Conservation (phyloP, 1,284 basidiomycete genomes). For the Marasmius sp. region DNA sequence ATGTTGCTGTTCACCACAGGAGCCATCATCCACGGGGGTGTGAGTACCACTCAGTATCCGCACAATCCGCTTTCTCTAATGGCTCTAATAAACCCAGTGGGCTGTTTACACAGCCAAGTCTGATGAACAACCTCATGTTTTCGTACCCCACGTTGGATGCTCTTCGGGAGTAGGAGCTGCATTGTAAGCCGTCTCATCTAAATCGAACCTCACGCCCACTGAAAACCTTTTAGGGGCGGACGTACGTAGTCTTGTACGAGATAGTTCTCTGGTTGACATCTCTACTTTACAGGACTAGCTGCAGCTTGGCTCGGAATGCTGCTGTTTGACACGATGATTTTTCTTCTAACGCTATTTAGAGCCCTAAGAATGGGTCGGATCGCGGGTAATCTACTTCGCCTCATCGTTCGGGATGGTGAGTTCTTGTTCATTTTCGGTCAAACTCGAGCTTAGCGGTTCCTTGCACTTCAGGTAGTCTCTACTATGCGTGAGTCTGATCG, state of each 20-base stretch:
- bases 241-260: not conserved
- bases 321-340: slow-evolving; percentile 38
- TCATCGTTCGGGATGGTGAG: slow-evolving; percentile 41
- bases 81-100: not conserved
- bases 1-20: slow-evolving; percentile 22
- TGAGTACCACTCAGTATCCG: not conserved
- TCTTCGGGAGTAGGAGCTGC: not conserved
- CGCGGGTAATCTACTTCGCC: slow-evolving; percentile 24
- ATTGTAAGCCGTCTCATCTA: not conserved
- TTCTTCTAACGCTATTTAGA: slow-evolving; percentile 43
- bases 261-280: not conserved
- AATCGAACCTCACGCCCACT: too few relatives aligned
- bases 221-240: not conserved
- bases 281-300: slow-evolving; percentile 25
- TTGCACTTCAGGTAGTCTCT: slow-evolving; percentile 34
- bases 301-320: slow-evolving; percentile 38
- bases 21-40: slow-evolving; percentile 20
- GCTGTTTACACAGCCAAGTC: not conserved
- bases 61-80: not conserved
- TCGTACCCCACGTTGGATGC: not conserved
- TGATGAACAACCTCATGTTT: not conserved
- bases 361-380: slow-evolving; percentile 28
- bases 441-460: slow-evolving; percentile 24
- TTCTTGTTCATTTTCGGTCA: not conserved
- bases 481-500: not conserved